Percentiles rank a stretch among this genome's conserved stretches.
Evolutionary conservation across 345 rosid genomes (phyloP).

Genomic region (Stellera chamaejasme): DNA sequence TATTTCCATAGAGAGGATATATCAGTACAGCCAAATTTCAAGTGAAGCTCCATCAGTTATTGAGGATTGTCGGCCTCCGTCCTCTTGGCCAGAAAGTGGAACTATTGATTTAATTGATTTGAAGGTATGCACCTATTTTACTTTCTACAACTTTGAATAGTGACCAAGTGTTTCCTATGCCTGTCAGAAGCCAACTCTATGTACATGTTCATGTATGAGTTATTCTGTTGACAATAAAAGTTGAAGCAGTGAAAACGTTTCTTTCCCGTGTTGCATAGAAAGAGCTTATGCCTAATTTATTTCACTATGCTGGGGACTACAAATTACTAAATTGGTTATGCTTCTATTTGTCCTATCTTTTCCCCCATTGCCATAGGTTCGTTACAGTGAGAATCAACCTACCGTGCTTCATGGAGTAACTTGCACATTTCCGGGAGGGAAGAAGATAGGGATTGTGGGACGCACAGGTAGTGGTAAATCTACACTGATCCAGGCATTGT

Average conservation of each 20-base stretch:
- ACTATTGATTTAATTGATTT: slow-evolving; percentile 72
- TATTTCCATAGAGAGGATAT: slow-evolving; percentile 92
- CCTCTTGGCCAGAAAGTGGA: slow-evolving; percentile 88
- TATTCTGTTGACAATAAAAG: too few species aligned
- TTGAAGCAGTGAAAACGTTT: too few species aligned
- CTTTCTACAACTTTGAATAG: too few species aligned
- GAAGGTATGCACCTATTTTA: slow-evolving; percentile 42
- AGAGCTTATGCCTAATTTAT: too few species aligned
- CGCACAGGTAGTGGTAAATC: slow-evolving; percentile 99
- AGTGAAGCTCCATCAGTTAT: slow-evolving; percentile 68
- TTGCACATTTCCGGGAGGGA: slow-evolving; percentile 90
- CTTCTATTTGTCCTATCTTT: neutral
- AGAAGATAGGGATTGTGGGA: slow-evolving; percentile 96
- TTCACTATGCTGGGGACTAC: neutral
- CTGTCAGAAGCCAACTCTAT: neutral
- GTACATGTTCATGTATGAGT: too few species aligned
- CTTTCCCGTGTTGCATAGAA: too few species aligned
- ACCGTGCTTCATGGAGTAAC: slow-evolving; percentile 79
- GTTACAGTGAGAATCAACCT: slow-evolving; percentile 95
- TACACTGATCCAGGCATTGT: slow-evolving; percentile 93
- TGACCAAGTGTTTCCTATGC: too few species aligned
- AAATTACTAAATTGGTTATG: neutral
- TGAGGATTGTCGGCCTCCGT: slow-evolving; percentile 60
- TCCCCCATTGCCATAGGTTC: slow-evolving; percentile 39
- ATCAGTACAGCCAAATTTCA: slow-evolving; percentile 86